phyloP scores from a whole-genome alignment of 1,139 yeast genomes.

The Magnusiomyces suaveolens region DNA sequence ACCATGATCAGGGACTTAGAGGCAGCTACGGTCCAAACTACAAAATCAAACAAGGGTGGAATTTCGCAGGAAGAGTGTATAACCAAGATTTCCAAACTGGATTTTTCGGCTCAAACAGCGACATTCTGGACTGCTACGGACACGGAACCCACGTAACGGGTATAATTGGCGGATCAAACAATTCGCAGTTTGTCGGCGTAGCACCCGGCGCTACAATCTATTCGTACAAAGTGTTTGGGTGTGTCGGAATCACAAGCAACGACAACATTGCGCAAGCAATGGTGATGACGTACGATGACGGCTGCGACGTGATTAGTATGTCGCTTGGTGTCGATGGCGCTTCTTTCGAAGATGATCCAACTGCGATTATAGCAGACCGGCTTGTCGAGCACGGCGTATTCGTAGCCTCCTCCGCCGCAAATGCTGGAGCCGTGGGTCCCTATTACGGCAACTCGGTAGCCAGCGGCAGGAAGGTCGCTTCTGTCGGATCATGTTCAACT shows the following conservation, averaged over 20 bases:
- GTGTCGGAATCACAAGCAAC: constrained; percentile 14
- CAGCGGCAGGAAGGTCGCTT: neutral
- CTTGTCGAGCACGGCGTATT: constrained; percentile 13
- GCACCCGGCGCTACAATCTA: constrained; percentile 18
- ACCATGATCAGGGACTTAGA: constrained; percentile 13
- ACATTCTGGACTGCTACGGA: constrained; percentile 17
- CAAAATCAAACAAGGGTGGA: constrained; percentile 15
- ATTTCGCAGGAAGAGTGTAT: constrained; percentile 12
- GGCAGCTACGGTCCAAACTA: constrained; percentile 17
- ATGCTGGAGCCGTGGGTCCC: constrained; percentile 6
- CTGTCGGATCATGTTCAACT: constrained; percentile 5
- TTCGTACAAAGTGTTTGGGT: constrained; percentile 19
- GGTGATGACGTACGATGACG: constrained; percentile 14
- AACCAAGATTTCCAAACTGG: neutral
- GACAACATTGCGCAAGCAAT: constrained; percentile 16
- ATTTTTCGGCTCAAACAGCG: constrained; percentile 6
- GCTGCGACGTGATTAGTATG: constrained; percentile 14
- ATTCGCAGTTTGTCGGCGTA: constrained; percentile 15
- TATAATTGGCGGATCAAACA: constrained; percentile 12
- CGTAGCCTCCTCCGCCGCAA: constrained; percentile 18
- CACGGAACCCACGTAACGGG: constrained; percentile 19
- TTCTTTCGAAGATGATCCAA: constrained; percentile 14
- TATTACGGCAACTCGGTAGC: constrained; percentile 3
- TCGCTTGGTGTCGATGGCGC: constrained; percentile 15
- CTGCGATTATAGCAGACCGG: constrained; percentile 14